These are phyloP conservation scores for Raphanus raphanistrum DNA, from an alignment of 345 rosid genomes.

Conservation along the genomic window DNA sequence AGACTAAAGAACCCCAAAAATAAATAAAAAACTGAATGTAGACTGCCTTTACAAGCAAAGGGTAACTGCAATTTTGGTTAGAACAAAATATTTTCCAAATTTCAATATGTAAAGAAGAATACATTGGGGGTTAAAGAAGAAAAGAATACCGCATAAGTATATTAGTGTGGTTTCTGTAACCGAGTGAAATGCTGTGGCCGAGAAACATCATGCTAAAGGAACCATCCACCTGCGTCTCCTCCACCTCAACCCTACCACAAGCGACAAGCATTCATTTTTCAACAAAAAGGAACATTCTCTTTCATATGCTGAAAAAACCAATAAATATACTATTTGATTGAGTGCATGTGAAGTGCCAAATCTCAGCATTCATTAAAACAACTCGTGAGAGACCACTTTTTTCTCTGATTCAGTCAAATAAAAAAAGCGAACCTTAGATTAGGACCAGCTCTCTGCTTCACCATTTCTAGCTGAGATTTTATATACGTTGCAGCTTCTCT, in stretches of 20 bases:
- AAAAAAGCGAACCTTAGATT: constrained; percentile 50
- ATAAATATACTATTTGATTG: constrained; percentile 3
- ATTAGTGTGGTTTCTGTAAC: constrained; percentile 90
- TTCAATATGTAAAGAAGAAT: not conserved
- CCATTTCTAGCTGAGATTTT: constrained; percentile 59
- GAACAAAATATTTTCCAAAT: not conserved
- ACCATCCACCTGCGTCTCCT: constrained; percentile 78
- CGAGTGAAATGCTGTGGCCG: constrained; percentile 78
- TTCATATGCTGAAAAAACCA: not conserved
- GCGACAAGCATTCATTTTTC: constrained; percentile 11
- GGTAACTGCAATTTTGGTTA: not conserved
- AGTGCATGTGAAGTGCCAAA: constrained; percentile 14
- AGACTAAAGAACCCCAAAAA: not conserved
- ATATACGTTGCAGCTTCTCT: constrained; percentile 83
- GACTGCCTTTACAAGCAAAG: not conserved
- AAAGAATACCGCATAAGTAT: constrained; percentile 67
- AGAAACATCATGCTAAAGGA: constrained; percentile 90
- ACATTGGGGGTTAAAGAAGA: not conserved
- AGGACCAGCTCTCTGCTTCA: constrained; percentile 79
- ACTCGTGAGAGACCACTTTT: not conserved
- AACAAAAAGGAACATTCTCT: constrained; percentile 5
- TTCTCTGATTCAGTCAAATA: not conserved
- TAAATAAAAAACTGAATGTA: not conserved
- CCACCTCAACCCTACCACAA: constrained; percentile 69
- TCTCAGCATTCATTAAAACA: constrained; percentile 25